These are phyloP conservation scores for Zopfochytrium polystomum DNA, from an alignment of 371 early-diverging fungal genomes.

Conservation along the genomic window DNA sequence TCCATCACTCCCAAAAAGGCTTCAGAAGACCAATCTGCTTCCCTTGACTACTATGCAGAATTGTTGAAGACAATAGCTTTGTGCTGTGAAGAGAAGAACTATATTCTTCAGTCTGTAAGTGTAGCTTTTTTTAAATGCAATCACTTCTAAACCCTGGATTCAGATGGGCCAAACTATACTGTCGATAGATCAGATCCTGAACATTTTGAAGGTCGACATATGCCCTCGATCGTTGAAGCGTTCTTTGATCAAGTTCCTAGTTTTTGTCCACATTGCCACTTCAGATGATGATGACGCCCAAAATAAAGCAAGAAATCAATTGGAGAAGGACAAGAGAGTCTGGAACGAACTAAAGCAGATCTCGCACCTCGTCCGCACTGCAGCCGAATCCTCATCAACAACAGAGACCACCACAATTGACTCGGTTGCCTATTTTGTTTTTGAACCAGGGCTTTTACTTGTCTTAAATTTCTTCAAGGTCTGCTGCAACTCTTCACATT, in stretches of 20 bases:
- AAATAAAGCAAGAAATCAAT: constrained; percentile 5
- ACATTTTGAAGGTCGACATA: constrained; percentile 5
- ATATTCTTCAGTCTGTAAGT: constrained; percentile 52
- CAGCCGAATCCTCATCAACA: not conserved
- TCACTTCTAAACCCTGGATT: not conserved
- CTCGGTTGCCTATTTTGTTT: constrained; percentile 9
- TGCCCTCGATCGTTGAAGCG: constrained; percentile 6
- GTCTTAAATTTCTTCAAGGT: constrained; percentile 8
- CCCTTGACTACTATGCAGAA: constrained; percentile 36
- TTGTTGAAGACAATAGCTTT: constrained; percentile 38
- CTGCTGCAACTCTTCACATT: not conserved
- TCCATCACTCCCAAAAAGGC: no score
- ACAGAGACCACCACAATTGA: not conserved
- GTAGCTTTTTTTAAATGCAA: not conserved
- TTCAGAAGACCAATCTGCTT: no score
- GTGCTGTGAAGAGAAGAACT: constrained; percentile 52
- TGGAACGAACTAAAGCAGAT: constrained; percentile 14
- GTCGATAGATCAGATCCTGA: constrained; percentile 4
- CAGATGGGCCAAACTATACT: constrained; percentile 30
- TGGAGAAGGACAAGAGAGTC: constrained; percentile 8
- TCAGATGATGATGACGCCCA: constrained; percentile 18
- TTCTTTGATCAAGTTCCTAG: constrained; percentile 11
- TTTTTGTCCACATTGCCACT: constrained; percentile 12
- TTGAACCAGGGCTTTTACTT: constrained; percentile 12
- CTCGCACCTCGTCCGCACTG: not conserved